Evolutionary conservation across 352 stramenopile genomes (phyloP).

Genomic region (Pythium scleroteichum): DNA sequence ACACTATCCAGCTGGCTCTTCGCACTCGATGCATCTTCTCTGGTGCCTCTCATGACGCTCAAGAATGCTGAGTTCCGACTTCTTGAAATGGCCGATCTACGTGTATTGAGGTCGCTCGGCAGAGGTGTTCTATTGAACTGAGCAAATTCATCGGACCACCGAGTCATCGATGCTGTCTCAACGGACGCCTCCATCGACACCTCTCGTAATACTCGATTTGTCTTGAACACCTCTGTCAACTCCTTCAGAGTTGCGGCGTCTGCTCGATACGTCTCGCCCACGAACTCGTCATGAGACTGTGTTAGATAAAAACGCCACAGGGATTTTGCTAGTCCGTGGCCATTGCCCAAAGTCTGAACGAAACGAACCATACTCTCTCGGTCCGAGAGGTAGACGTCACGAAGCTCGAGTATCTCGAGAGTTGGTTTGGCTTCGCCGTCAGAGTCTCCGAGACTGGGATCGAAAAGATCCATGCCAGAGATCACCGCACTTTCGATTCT

Average conservation of each 20-base stretch:
- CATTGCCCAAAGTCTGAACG: not conserved
- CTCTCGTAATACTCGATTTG: conserved; percentile 2
- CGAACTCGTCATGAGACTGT: not conserved
- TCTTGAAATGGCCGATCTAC: not conserved
- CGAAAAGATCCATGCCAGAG: conserved; percentile 11
- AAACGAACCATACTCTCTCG: conserved; percentile 6
- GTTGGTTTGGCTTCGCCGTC: not conserved
- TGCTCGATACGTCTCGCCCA: not conserved
- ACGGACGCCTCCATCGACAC: not conserved
- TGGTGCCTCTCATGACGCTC: conserved; percentile 3
- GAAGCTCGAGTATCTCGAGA: conserved; percentile 1
- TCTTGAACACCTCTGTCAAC: conserved; percentile 1
- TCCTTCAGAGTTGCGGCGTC: not conserved
- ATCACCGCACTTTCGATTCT: not conserved
- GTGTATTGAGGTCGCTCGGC: not conserved
- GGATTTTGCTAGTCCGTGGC: not conserved
- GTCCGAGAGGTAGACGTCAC: conserved; percentile 2
- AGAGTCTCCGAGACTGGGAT: not conserved
- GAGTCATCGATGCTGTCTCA: not conserved
- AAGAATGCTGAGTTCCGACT: conserved; percentile 9
- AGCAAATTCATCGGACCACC: not conserved
- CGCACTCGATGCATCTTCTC: not conserved
- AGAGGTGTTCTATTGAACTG: not conserved
- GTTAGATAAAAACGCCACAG: not conserved
- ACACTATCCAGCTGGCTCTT: not conserved